Percentiles rank a stretch among this genome's conserved stretches.
Evolutionary conservation across 495 filamentous ascomycete genomes (phyloP).

Genomic region (Aspergillus conjunctus): DNA sequence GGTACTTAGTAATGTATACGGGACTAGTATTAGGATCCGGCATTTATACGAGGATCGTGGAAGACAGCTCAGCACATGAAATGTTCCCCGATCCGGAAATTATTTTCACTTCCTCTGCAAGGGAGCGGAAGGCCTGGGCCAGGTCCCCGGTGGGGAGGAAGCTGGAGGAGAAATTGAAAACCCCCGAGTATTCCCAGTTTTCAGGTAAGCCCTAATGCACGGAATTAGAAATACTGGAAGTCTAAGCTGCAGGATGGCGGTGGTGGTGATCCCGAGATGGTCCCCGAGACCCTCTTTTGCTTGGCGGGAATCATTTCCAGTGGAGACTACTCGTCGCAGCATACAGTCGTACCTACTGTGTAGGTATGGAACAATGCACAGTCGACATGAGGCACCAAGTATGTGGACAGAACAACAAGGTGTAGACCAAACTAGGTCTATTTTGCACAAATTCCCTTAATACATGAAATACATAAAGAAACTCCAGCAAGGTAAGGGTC

Average conservation of each 20-base stretch:
- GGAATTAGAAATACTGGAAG: not conserved
- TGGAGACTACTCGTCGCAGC: not conserved
- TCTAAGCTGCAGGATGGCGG: not conserved
- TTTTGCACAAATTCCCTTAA: too few species aligned
- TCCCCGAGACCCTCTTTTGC: constrained; percentile 14
- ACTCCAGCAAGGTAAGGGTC: too few species aligned
- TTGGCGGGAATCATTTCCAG: constrained; percentile 3
- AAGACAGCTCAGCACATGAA: not conserved
- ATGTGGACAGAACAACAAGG: not conserved
- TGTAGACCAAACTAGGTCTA: too few species aligned
- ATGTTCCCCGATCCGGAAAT: not conserved
- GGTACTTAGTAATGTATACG: not conserved
- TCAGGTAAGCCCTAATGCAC: not conserved
- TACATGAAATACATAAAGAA: too few species aligned
- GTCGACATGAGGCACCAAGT: too few species aligned
- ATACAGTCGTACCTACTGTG: too few species aligned
- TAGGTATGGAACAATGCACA: too few species aligned
- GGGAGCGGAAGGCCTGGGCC: not conserved
- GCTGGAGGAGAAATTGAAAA: not conserved
- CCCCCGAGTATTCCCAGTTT: not conserved
- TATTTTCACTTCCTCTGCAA: not conserved
- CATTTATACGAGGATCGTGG: not conserved
- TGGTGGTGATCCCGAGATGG: constrained; percentile 18
- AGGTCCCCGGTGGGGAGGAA: not conserved
- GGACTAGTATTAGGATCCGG: not conserved